Base-by-base conservation (phyloP, 192 early-diverging fungal genomes). In the Globomyces pollinis-pini region DNA sequence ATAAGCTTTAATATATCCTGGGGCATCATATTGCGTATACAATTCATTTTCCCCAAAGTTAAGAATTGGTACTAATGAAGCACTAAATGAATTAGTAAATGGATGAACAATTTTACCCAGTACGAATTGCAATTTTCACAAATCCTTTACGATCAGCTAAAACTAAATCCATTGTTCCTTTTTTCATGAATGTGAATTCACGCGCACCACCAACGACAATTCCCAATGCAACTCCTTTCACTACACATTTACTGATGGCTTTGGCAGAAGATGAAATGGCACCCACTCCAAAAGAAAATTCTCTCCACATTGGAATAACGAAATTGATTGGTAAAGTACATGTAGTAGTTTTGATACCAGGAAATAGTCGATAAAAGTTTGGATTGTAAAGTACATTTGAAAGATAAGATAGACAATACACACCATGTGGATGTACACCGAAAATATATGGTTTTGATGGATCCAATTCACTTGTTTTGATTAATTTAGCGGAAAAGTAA, bases 141-240 rank as follows among this genome's bases (percentile, higher is more conserved):
- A 97, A 97, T 0, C 73, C 73, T 56, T 65, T 56, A 16, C 73
- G 61, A 15, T 51, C 47, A 30, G 63, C 53, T 32, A 77, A 58
- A 1, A 72, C 51, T 18, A 77, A 42, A 45, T 70, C 68, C 57
- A 62, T 73, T 11, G 70, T 77, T 13, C 44, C 26, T 47, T 49
- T 12, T 62, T 43, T 23, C 57, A 64, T 90, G 30, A 75, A 66
- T 44, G 91, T 75, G 41, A 85, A 79, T 63, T 98, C 94, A 20
- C 83, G 74, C 1, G 93, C 93, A 2, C 95, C 95, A 12, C 95
- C 95, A 11, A 94, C 86, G 9, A 92, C 95, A 51, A 96, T 85
- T 35, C 89, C 80, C 68, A 80, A 81, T 26, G 76, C 83, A 41
- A 72, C 72, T 38, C 77, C 88, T 73, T 78, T 7, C 49, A 61